These are phyloP conservation scores for Kwoniella dejecticola DNA, from an alignment of 768 basidiomycete genomes.

Conservation along the genomic window DNA sequence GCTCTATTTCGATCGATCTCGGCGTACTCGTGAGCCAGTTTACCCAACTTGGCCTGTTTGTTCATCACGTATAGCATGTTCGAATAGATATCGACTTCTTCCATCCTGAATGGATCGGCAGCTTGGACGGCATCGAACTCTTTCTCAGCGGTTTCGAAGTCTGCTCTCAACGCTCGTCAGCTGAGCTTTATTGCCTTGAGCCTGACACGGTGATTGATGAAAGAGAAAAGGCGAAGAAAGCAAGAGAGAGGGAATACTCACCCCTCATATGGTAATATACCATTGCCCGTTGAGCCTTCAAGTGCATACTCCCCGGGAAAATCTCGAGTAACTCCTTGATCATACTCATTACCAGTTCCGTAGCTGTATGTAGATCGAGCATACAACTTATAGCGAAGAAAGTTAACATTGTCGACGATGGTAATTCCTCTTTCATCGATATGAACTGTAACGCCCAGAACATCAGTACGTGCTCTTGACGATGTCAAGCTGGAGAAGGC, in stretches of 20 bases:
- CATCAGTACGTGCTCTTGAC: no score
- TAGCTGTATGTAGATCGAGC: constrained; percentile 84
- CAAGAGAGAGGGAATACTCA: constrained; percentile 54
- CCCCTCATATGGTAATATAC: constrained; percentile 89
- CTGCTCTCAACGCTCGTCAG: constrained; percentile 58
- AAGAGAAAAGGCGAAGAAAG: no score
- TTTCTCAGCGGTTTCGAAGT: constrained; percentile 79
- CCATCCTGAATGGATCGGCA: constrained; percentile 83
- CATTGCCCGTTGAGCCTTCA: constrained; percentile 82
- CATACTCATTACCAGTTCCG: constrained; percentile 77
- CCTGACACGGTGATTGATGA: no score
- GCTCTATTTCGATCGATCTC: constrained; percentile 88
- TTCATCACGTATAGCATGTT: constrained; percentile 97
- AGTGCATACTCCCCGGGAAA: constrained; percentile 80
- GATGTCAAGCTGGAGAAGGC: no score
- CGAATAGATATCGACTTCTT: constrained; percentile 93
- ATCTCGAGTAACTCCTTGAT: constrained; percentile 78
- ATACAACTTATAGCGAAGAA: constrained; percentile 86
- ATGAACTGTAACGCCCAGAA: constrained; percentile 47
- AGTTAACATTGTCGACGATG: constrained; percentile 63
- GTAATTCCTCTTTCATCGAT: constrained; percentile 59
- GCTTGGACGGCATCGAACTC: constrained; percentile 81
- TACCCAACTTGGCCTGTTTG: constrained; percentile 81
- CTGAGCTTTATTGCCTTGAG: not conserved
- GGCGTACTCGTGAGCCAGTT: constrained; percentile 87